These are phyloP conservation scores for Lentinus tigrinus DNA, from an alignment of 768 basidiomycete genomes.

Conservation along the genomic window DNA sequence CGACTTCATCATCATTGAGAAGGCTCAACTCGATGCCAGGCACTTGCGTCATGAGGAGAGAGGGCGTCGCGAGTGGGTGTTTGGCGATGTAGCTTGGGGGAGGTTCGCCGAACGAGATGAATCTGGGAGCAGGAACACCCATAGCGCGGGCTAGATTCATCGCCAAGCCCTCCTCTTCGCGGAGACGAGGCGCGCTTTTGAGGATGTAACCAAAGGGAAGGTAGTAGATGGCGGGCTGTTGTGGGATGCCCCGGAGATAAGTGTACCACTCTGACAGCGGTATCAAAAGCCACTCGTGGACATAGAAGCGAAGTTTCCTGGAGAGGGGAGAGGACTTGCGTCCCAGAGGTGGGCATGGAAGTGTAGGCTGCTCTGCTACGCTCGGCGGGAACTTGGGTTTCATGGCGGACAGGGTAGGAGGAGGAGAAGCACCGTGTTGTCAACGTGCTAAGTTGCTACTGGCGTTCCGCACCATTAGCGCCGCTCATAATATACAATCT, in stretches of 20 bases:
- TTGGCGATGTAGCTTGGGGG: not conserved
- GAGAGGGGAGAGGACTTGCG: not conserved
- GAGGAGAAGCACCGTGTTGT: too few species aligned
- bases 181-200: not conserved
- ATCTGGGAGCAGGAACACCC: conserved; percentile 1
- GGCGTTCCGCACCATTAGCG: too few species aligned
- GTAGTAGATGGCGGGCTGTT: not conserved
- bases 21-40: not conserved
- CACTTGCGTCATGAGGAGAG: conserved; percentile 3
- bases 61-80: not conserved
- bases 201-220: conserved; percentile 7
- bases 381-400: too few species aligned
- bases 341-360: not conserved
- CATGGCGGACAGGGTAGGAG: too few species aligned
- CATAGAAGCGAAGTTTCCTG: not conserved
- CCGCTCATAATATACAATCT: too few species aligned
- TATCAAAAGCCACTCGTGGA: not conserved
- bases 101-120: conserved; percentile 1
- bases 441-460: too few species aligned
- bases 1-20: conserved; percentile 2
- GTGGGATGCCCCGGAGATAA: not conserved
- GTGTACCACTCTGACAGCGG: conserved; percentile 1
- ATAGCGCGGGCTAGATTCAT: conserved; percentile 10
- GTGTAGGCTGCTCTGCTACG: not conserved
- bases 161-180: conserved; percentile 2